Percentiles rank a stretch among this genome's conserved stretches.
These are phyloP conservation scores for Adansonia madagascariensis DNA, from an alignment of 441 rosid genomes.

Conservation along the genomic window DNA sequence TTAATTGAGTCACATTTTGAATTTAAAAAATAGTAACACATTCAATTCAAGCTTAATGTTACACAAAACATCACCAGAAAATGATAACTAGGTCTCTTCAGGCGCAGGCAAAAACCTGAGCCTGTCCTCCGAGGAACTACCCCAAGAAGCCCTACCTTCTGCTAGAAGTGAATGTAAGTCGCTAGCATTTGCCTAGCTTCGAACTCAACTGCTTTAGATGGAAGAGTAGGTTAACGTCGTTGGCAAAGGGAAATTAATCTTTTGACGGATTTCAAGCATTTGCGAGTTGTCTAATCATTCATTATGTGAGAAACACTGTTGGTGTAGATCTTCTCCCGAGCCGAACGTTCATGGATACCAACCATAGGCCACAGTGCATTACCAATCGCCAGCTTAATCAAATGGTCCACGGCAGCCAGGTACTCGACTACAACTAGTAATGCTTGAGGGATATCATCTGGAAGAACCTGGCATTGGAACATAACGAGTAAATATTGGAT, in stretches of 20 bases:
- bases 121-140: background rate
- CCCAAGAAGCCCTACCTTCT: background rate
- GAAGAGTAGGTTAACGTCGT: constrained; percentile 1
- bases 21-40: no score
- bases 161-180: background rate
- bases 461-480: background rate
- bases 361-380: constrained; percentile 8
- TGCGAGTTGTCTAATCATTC: background rate
- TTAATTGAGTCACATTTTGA: no score
- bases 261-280: background rate
- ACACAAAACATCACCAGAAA: no score
- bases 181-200: constrained; percentile 3
- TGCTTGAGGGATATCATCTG: background rate
- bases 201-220: constrained; percentile 8
- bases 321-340: constrained; percentile 1
- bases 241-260: background rate
- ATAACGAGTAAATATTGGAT: background rate
- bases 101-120: background rate
- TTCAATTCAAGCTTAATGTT: no score
- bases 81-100: background rate
- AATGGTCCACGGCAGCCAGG: constrained; percentile 17
- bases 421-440: background rate
- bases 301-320: background rate
- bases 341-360: constrained; percentile 10
- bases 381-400: background rate